Evolutionary conservation across 2,329 filamentous ascomycete species (phyloP), one percentile per base, ranked within the genome.

Genomic region (Cercospora sp.): DNA sequence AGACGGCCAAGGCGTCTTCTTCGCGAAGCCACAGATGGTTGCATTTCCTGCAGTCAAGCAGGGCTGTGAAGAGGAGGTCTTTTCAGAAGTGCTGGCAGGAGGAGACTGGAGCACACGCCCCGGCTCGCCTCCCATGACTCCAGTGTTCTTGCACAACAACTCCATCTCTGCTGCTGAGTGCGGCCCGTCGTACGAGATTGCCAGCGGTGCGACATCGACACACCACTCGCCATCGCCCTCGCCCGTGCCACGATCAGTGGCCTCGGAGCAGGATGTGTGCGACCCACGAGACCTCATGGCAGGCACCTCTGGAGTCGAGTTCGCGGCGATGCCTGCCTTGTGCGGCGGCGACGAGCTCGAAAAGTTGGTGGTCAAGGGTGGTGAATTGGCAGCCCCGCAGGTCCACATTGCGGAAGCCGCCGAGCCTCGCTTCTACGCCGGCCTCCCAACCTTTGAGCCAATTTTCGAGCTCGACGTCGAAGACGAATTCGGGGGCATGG

Each of bases 261-360:
- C 86, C 57, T 88, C 89, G 1, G 90, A 93, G 76, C 74, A 78
- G 51, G 90, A 93, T 79, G 86, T 93, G 73, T 97, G 94, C 81
- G 94, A 97, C 78, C 94, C 94, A 36, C 90, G 94, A 77, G 92
- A 97, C 78, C 83, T 97, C 71, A 97, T 91, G 20, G 92, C 97
- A 36, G 83, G 83, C 68, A 85, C 83, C 64, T 80, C 77, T 62
- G 78, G 83, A 76, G 80, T 84, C 64, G 90, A 93, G 73, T 90
- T 92, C 73, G 85, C 90, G 23, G 84, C 86, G 68, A 84, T 91
- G 72, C 84, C 88, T 51, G 86, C 86, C 18, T 81, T 91, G 26
- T 86, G 84, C 79, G 81, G 84, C n/a, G 84, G 84, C 61, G 88
- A 90, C 75, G 86, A 89, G 79, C 71, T 76, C 65, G 75, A 77